Evolutionary conservation across 768 basidiomycete genomes (phyloP), one percentile per base, ranked within the genome.

Genomic region (Cystofilobasidium bisporidii): DNA sequence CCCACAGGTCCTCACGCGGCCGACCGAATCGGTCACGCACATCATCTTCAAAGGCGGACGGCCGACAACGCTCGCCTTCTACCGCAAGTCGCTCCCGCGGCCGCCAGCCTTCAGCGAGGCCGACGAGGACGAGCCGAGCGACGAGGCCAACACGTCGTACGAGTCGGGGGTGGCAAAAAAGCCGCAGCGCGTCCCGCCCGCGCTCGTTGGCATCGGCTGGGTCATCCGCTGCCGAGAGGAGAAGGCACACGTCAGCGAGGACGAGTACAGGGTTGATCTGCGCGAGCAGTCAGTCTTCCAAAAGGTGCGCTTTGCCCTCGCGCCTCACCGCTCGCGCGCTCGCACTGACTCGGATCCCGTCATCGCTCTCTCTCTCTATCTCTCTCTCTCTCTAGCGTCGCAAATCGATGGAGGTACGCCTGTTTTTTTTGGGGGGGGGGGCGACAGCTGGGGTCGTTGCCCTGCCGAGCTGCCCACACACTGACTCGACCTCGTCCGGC

Each of bases 11-110:
- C 67, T 77, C 2, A 67, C 63, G 14, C 69, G 73, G 63, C 75
- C 74, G 8, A 73, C 76, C 18, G 76, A 77, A 17, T 70, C 69
- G 15, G 69, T 71, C 58, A 78, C 77, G 0, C 77, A 78, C 62
- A 73, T 78, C 67, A 72, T 78, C 38, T 78, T 74, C 72, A 78
- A 78, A 70, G 74, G 74, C 24, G 77, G 77, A 12, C 72, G 72
- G 69, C 64, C 71, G 1, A 69, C 76, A 0, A 78, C 77, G 5
- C 61, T 78, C n/a, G 59, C 71, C 1, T 77, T 76, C 74, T 76
- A 72, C 47, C 57, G 76, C 36, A 72, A 72, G 59, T 74, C 61
- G 24, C 28, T 48, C 10, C 67, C 67, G 6, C 47, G 43, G 17
- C 33, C 58, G 15, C 30, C 40, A 1, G 38, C 61, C n/a, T 30